Evolutionary conservation across 2,329 filamentous ascomycete genomes (phyloP), one percentile per base, ranked within the genome.

Genomic region (Exophiala lecanii-corni): DNA sequence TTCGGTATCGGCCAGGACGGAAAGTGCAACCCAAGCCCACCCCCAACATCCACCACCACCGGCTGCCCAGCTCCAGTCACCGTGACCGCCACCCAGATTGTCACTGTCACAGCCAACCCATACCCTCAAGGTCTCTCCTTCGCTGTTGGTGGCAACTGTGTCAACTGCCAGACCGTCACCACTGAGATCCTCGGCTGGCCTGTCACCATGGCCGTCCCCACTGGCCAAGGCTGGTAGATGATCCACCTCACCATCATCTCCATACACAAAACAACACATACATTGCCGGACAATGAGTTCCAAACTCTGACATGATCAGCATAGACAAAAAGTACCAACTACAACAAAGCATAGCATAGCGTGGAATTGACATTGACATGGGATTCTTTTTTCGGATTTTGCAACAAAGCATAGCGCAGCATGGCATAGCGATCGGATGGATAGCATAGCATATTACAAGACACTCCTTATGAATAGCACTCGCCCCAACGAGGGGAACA

Each of bases 131-230:
- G 26, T 20, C 3, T 26, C 21, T 9, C 35, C 34, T 30, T 17
- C 32, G 17, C 12, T 16, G 32, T 16, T 16, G 32, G 32, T 28
- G 43, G 38, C 19, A 37, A 47, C 2, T 47, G 44, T 23, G 19
- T 28, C 16, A 40, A 36, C 25, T 41, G 39, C 9, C 32, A 57
- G 39, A 61, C 58, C 13, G 50, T 57, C 38, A 61, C 59, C 41
- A 57, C 55, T 26, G 54, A 60, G 39, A 52, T 55, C n/a, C 39
- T 50, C 15, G 55, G 56, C 5, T 32, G 39, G 20, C 53, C 55
- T 2, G 56, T 45, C 13, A 60, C 58, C n/a, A 57, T 61, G 26
- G 56, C 59, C 5, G 41, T 62, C 33, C 59, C 58, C 5, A 39
- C 28, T 9, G 40, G 44, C 3, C 38, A 41, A 21, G 18, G 16